phyloP scores from a whole-genome alignment of 2,329 filamentous ascomycete genomes.

The Leptodontidium sp. region DNA sequence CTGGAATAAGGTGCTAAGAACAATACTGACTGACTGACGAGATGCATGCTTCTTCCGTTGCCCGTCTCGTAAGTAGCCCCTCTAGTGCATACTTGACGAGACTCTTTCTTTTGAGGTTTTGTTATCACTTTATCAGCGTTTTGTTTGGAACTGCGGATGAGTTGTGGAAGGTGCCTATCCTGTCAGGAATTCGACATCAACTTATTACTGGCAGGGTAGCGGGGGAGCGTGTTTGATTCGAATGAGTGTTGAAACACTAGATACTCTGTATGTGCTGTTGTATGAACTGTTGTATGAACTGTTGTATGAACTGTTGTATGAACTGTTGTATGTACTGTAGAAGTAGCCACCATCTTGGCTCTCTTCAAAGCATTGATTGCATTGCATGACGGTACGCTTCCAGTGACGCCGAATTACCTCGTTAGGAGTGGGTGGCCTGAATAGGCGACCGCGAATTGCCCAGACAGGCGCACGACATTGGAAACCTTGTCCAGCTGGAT shows the following conservation, averaged over 20 bases:
- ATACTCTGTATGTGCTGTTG: too few relatives aligned
- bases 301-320: too few relatives aligned
- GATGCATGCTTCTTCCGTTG: neutral
- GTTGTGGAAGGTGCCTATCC: neutral
- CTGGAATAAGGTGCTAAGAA: too few relatives aligned
- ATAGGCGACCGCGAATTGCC: neutral
- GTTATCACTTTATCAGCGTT: too few relatives aligned
- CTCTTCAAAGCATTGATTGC: neutral
- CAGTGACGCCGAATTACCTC: neutral
- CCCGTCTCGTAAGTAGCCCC: too few relatives aligned
- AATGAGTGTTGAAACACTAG: neutral
- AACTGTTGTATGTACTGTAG: too few relatives aligned
- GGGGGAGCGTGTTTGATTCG: neutral
- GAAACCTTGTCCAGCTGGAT: constrained; percentile 14
- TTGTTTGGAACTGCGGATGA: neutral
- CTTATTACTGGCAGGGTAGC: neutral
- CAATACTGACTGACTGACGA: neutral
- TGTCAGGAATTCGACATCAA: neutral
- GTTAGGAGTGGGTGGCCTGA: neutral
- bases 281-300: too few relatives aligned
- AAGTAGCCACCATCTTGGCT: neutral
- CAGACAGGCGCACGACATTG: neutral
- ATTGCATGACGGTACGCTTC: too few relatives aligned
- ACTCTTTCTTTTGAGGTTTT: neutral
- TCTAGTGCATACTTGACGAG: neutral